These are phyloP conservation scores for Cordia subcordata DNA, from an alignment of 257 asterid genomes.

Conservation along the genomic window DNA sequence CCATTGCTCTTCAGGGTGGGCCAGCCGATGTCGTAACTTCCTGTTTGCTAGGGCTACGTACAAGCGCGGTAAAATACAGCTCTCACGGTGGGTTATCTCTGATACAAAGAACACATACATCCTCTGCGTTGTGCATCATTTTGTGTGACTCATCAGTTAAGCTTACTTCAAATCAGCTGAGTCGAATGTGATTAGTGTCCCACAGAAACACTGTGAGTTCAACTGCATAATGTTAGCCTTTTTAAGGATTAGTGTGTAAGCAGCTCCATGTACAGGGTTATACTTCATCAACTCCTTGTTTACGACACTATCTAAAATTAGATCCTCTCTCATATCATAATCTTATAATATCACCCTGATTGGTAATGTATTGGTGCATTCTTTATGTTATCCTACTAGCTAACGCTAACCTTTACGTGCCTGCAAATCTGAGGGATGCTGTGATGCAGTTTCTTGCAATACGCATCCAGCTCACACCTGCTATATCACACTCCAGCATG, in stretches of 20 bases:
- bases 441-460: no score
- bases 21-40: background rate
- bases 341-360: no score
- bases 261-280: background rate
- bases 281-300: background rate
- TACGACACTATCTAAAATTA: no score
- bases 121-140: background rate
- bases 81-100: background rate
- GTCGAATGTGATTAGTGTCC: no score
- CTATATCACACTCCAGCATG: no score
- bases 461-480: no score
- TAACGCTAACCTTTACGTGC: background rate
- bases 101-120: background rate
- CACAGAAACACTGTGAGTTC: background rate
- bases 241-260: background rate
- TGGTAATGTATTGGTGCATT: background rate
- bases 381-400: no score
- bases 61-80: background rate
- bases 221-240: background rate
- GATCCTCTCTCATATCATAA: background rate
- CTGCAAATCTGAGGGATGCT: no score
- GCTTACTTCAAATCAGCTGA: no score
- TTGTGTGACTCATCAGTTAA: no score
- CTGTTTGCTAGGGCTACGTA: no score
- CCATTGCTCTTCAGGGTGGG: background rate